These are phyloP conservation scores for Neofusicoccum kwambonambiense DNA, from an alignment of 2,329 filamentous ascomycete species.

Conservation along the genomic window DNA sequence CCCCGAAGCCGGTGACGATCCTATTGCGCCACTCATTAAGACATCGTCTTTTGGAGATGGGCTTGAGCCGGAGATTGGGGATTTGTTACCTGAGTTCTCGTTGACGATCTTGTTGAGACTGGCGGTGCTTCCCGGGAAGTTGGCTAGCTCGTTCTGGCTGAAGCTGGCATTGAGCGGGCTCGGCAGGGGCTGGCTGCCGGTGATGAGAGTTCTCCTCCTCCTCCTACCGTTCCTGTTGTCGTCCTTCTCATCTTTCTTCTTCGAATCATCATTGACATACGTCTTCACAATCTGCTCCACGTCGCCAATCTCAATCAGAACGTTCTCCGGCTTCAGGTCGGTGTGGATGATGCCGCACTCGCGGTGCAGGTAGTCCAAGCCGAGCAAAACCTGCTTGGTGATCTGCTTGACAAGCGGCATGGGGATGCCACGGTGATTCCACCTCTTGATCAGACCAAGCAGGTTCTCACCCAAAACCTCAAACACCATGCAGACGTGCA, in stretches of 20 bases:
- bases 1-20: slow-evolving; percentile 40
- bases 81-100: slow-evolving; percentile 61
- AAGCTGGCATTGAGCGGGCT: slow-evolving; percentile 93
- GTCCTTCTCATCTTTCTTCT: slow-evolving; percentile 71
- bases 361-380: slow-evolving; percentile 92
- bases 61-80: slow-evolving; percentile 42
- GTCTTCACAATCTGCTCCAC: slow-evolving; percentile 98
- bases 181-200: slow-evolving; percentile 91
- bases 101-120: slow-evolving; percentile 84
- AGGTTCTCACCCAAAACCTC: slow-evolving; percentile 96
- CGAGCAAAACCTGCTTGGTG: slow-evolving; percentile 93
- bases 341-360: slow-evolving; percentile 99
- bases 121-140: slow-evolving; percentile 58
- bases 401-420: slow-evolving; percentile 98
- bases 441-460: slow-evolving; percentile 92
- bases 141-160: slow-evolving; percentile 69
- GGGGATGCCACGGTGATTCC: slow-evolving; percentile 96
- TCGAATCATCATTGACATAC: slow-evolving; percentile 78
- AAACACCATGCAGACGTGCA: slow-evolving; percentile 99
- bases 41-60: slow-evolving; percentile 42
- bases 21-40: slow-evolving; percentile 58
- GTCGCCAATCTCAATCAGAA: slow-evolving; percentile 97
- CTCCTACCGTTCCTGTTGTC: slow-evolving; percentile 89
- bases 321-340: slow-evolving; percentile 95
- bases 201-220: slow-evolving; percentile 89